A percentile compares a stretch with the other conserved stretches of the same genome.
Conservation (phyloP, 176 grass and related monocot species). For the Oryza officinalis region DNA sequence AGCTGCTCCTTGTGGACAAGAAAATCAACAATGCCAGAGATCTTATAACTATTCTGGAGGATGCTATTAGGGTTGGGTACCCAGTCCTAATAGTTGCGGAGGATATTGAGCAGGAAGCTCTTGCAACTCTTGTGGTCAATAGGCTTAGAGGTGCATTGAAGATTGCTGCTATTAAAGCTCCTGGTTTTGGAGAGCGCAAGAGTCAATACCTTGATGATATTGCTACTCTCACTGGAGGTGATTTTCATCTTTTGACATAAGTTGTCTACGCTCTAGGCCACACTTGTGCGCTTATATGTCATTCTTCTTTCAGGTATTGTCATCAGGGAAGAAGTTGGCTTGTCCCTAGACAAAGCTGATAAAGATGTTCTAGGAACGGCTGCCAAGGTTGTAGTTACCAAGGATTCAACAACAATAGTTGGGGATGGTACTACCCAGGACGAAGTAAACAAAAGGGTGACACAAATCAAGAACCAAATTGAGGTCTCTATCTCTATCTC, state of each 20-base stretch:
- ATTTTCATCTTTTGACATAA: conserved; percentile 6
- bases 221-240: conserved; percentile 69
- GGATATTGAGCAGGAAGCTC: conserved; percentile 84
- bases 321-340: conserved; percentile 64
- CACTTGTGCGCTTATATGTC: neutral
- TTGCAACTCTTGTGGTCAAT: conserved; percentile 75
- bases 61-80: conserved; percentile 53
- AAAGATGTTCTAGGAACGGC: conserved; percentile 50
- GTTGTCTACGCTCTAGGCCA: neutral
- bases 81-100: conserved; percentile 66
- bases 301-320: conserved; percentile 30
- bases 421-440: conserved; percentile 62
- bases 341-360: conserved; percentile 65
- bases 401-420: conserved; percentile 70
- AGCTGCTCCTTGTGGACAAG: conserved; percentile 75
- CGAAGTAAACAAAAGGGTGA: conserved; percentile 57
- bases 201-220: conserved; percentile 76
- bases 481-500: too few species aligned
- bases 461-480: conserved; percentile 62
- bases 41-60: conserved; percentile 63
- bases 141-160: conserved; percentile 71
- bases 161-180: conserved; percentile 71
- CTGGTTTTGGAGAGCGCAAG: conserved; percentile 76
- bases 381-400: conserved; percentile 59
- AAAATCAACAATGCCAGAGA: conserved; percentile 73